Base-by-base conservation (phyloP, 228 moss, liverwort and hornwort species). In the Sphagnum magellanicum region DNA sequence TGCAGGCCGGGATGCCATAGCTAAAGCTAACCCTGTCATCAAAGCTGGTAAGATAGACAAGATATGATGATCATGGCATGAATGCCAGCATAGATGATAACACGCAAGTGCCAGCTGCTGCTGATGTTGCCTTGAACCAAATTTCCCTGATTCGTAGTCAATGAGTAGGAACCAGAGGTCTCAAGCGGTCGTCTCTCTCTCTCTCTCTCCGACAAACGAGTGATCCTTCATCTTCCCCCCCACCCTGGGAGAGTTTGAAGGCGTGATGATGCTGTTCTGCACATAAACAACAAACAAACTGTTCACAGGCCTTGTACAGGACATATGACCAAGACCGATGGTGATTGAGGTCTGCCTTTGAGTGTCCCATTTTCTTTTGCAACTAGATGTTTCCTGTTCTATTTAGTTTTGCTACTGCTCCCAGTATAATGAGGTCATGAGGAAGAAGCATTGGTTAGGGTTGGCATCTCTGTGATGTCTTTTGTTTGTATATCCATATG, bases 1-100 rank as follows among this genome's bases (percentile, higher is more conserved):
- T 8, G 79, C 79, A 4, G 79, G 79, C 16, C 79, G 79, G 61
- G 79, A 79, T 53, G 79, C 79, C 71, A 79, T 79, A 79, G 79
- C 79, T 11, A 74, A 74, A 66, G 79, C 79, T 4, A 79, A 79
- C 63, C 79, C 79, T 11, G 74, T 74, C 59, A 74, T 79, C 63
- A 79, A 79, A 68, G 79, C 79, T 9, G 74, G 71, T 58, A 79
- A 74, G 74, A 71, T 79, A 52, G 74, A 79, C 49, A 79, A 79
- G 74, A 79, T 79, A 65, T 79, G 47, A 48, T 5, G 71, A 79
- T 70, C 32, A 32, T 3, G 49, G 12, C 12, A 32, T 9, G 8
- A 5, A 59, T 4, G 53, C 49, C 53, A 5, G 49, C 10, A 51
- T 59, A 61, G 49, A 6, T 60, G 47, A 66, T 52, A 64, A 6